Evolutionary conservation across 1,284 basidiomycete species (phyloP), one percentile per base, ranked within the genome.

Genomic region (Leccinum solheimii): DNA sequence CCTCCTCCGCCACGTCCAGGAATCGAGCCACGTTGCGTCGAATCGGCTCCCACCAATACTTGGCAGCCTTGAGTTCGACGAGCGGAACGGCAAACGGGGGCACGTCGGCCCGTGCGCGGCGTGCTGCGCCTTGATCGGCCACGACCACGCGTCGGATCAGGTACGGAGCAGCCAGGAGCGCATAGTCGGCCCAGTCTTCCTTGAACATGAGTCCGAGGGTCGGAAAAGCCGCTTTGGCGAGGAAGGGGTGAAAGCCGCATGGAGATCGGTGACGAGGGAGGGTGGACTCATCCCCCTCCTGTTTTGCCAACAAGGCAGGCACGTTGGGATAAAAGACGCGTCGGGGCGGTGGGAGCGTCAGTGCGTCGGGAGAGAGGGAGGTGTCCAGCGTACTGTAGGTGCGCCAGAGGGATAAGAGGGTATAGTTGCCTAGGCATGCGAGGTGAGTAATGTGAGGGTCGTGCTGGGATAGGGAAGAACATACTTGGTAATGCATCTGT

Each of bases 371-470:
- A 0, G 79, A 78, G 64, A 90, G 86, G 23, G 80, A 76, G 2
- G 77, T 75, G 67, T 89, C 84, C 45, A 94, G 82, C 0, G 87
- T 82, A 59, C 85, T 84, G 72, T 95, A 92, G 0, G 87, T 86
- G 40, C 90, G 84, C 87, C 91, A 92, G 32, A 95, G 79, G 3
- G 91, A 85, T 55, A 94, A 83, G 32, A 95, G 79, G 0, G 91
- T 90, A 58, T 91, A 86, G 57, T 87, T 86, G 69, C 87, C 87
- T 83, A 67, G 26, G 26, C 55, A 53, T 49, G 51, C 3, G 16
- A 1, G 23, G 55, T 66, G 32, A 63, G 65, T 32, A 63, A 56
- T 48, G 59, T 58, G 38, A 26, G 43, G n/a, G 16, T 1, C 11
- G 14, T 36, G 11, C 9, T 19, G 49, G 7, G 30, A 55, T 51